Evolutionary conservation across 2,329 filamentous ascomycete species (phyloP), one percentile per base, ranked within the genome.

Genomic region (Bisporella sp.): DNA sequence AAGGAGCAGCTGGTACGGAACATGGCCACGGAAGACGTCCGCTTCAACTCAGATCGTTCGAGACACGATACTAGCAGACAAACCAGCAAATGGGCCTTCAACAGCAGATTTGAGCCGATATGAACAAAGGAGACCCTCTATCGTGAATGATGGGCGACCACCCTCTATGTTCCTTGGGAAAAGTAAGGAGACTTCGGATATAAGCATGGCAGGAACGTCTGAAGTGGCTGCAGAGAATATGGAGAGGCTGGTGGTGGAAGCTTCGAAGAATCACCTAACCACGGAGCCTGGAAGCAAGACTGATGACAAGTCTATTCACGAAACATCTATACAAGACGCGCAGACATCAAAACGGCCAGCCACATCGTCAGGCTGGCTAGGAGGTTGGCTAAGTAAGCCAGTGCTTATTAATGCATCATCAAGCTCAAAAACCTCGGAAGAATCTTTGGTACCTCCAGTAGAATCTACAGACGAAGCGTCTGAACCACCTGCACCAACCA

Each of bases 21-120:
- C 80, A 13, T 82, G 78, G 78, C 76, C 78, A 13, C 71, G 76
- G 53, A 84, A 84, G 60, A 77, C 80, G 5, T 68, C 71, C 12
- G 73, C 81, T 31, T 84, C 79, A 6, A 82, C 76, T 5, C 77
- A 80, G 47, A 69, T 85, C 42, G 78, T 79, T 4, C 73, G 72
- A 55, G 81, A 85, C 62, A 79, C 76, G 9, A 83, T 84, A 31
- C 66, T 79, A 43, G 81, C 79, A 31, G 78, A 64, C 47, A 66
- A 64, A 50, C 49, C 60, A 7, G 55, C 52, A n/a, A 65, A 60
- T 46, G 57, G 51, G 9, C 41, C 50, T 5, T 49, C 60, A 8
- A 50, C 60, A n/a, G 47, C 57, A 39, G 61, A 62, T 49, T 48
- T 64, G 28, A 59, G 48, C 55, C 58, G 55, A 41, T 62, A 63